A percentile compares a stretch with the other conserved stretches of the same genome.
phyloP scores from a whole-genome alignment of 345 rosid genomes.

The Murraya paniculata region DNA sequence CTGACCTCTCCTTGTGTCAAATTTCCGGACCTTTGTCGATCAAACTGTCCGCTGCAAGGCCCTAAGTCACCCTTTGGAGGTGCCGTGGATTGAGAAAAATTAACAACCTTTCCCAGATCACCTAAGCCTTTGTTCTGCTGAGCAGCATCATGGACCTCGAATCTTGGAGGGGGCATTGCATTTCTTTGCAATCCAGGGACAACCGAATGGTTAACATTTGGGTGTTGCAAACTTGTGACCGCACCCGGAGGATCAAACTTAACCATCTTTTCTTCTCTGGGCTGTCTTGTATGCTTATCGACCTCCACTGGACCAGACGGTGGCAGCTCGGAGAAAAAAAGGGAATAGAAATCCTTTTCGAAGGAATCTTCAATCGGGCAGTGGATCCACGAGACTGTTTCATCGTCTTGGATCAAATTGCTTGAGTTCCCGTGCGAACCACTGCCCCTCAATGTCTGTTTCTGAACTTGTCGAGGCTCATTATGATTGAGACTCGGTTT shows the following conservation, averaged over 20 bases:
- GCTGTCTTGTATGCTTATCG: constrained; percentile 29
- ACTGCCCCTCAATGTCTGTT: constrained; percentile 18
- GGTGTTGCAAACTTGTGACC: constrained; percentile 17
- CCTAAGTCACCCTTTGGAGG: constrained; percentile 16
- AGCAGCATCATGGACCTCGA: constrained; percentile 26
- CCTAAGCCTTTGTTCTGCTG: constrained; percentile 24
- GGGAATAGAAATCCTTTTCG: constrained; percentile 54
- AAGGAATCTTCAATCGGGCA: constrained; percentile 53
- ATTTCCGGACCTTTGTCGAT: constrained; percentile 14
- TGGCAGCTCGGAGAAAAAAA: constrained; percentile 40
- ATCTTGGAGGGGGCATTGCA: constrained; percentile 47
- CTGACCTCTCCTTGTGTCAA: constrained; percentile 21
- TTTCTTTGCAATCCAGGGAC: constrained; percentile 20
- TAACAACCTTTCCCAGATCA: constrained; percentile 25
- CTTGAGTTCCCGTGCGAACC: constrained; percentile 33
- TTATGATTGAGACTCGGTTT: constrained; percentile 22
- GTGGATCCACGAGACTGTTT: constrained; percentile 63
- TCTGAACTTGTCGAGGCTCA: constrained; percentile 25
- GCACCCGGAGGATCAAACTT: constrained; percentile 14
- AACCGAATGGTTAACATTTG: constrained; percentile 16
- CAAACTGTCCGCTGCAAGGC: constrained; percentile 1
- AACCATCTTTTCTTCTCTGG: constrained; percentile 20
- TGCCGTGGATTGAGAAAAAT: constrained; percentile 21
- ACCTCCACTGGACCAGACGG: constrained; percentile 21
- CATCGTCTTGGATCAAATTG: constrained; percentile 50